Conservation (phyloP, 108 stramenopile species). For the Cyclotella sp. region DNA sequence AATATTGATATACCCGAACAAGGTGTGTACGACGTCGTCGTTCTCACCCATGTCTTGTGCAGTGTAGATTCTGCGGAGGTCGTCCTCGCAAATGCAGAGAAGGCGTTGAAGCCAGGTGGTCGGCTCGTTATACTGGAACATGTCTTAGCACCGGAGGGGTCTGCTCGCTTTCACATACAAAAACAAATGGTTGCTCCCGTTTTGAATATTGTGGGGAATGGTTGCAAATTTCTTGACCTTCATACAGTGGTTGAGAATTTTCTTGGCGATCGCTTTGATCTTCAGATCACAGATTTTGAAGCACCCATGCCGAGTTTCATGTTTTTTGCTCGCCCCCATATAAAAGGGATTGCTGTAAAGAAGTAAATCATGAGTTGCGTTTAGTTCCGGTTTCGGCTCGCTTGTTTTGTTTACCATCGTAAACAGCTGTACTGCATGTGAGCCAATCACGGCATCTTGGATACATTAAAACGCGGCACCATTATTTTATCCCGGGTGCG, state of each 20-base stretch:
- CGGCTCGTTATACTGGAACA: conserved; percentile 65
- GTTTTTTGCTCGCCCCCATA: conserved; percentile 37
- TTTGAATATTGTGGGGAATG: conserved; percentile 52
- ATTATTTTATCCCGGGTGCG: no score
- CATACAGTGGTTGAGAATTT: conserved; percentile 14
- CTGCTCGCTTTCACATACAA: conserved; percentile 32
- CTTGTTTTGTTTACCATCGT: no score
- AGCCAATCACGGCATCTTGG: no score
- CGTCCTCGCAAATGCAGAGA: conserved; percentile 60
- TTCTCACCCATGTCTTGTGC: conserved; percentile 62
- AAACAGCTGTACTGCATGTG: no score
- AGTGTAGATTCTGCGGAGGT: conserved; percentile 43
- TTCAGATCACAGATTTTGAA: conserved; percentile 25
- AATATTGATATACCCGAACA: conserved; percentile 33
- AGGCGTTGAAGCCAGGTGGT: conserved; percentile 70
- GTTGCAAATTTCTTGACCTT: conserved; percentile 54
- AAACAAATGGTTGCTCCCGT: conserved; percentile 39
- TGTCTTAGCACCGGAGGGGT: conserved; percentile 38
- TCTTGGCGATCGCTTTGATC: conserved; percentile 25
- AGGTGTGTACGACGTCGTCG: conserved; percentile 50
- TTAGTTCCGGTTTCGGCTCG: no score
- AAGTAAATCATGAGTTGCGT: no score
- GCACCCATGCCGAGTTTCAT: conserved; percentile 35
- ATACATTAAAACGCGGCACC: no score
- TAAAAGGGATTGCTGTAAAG: conserved; percentile 22